phyloP scores from a whole-genome alignment of 2,329 filamentous ascomycete species.

The Geosmithia flava region DNA sequence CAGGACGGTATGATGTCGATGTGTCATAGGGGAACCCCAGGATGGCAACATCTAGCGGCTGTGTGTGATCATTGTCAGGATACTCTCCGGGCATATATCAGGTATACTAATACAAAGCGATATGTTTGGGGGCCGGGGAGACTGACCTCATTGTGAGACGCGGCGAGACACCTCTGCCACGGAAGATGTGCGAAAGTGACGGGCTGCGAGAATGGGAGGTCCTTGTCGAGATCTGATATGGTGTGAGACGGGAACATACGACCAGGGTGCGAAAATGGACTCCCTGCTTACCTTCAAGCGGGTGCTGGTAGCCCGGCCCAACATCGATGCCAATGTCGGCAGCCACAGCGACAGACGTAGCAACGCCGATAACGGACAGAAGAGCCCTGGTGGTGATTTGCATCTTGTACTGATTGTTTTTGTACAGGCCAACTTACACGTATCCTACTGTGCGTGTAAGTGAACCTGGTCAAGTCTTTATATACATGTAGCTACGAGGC shows the following conservation, averaged over 20 bases:
- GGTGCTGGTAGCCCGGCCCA: not conserved
- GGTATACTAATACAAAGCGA: not conserved
- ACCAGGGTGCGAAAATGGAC: no score
- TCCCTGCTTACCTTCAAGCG: not conserved
- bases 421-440: no score
- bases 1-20: conserved; percentile 7
- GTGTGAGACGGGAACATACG: not conserved
- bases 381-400: not conserved
- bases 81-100: no score
- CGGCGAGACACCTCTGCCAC: conserved; percentile 3
- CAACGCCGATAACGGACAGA: not conserved
- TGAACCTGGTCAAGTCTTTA: not conserved
- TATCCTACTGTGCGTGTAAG: no score
- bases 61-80: not conserved
- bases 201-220: conserved; percentile 3
- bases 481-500: not conserved
- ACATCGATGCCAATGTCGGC: not conserved
- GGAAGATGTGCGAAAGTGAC: conserved; percentile 3
- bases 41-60: conserved; percentile 2
- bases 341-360: not conserved
- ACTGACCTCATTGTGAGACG: conserved; percentile 2
- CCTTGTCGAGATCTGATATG: conserved; percentile 2
- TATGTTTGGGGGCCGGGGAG: not conserved
- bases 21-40: conserved; percentile 4
- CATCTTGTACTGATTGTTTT: not conserved